These are phyloP conservation scores for Sarocladiaceae sp. DNA, from an alignment of 2,329 filamentous ascomycete species.

Conservation along the genomic window DNA sequence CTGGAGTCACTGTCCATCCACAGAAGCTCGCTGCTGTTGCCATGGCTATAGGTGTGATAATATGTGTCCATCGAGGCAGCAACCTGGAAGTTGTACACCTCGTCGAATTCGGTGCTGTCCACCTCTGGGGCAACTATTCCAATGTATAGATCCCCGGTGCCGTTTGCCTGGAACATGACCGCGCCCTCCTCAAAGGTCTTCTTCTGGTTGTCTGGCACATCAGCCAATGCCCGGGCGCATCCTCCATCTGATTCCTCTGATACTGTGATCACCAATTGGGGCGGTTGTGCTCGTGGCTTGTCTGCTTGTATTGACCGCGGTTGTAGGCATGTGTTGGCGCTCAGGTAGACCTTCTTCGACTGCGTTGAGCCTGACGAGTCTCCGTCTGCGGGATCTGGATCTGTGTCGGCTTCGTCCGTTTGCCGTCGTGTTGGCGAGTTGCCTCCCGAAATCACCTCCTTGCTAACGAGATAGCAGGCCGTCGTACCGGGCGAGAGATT, in stretches of 20 bases:
- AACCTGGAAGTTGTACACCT: conserved; percentile 74
- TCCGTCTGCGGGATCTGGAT: no score
- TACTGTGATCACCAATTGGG: conserved; percentile 75
- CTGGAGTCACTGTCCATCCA: conserved; percentile 82
- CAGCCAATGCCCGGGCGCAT: conserved; percentile 22
- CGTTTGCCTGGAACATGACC: conserved; percentile 57
- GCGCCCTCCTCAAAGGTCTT: conserved; percentile 64
- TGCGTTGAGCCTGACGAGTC: conserved; percentile 1
- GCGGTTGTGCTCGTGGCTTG: conserved; percentile 35
- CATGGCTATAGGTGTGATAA: conserved; percentile 60
- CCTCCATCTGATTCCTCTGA: conserved; percentile 45
- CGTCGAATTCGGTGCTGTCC: conserved; percentile 42
- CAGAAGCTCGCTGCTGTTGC: conserved; percentile 50
- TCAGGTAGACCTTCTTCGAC: conserved; percentile 64
- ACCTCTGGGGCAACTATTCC: conserved; percentile 68
- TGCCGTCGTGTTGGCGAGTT: not conserved
- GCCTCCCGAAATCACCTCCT: conserved; percentile 17
- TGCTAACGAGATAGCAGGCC: conserved; percentile 36
- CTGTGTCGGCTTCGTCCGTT: no score
- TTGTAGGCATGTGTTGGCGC: conserved; percentile 81
- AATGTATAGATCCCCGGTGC: conserved; percentile 62
- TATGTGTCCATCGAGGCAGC: conserved; percentile 76
- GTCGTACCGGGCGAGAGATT: conserved; percentile 61
- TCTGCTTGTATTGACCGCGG: conserved; percentile 41
- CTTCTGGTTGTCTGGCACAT: conserved; percentile 20